Base-by-base conservation (phyloP, 371 early-diverging fungal genomes). In the Apophysomyces trapeziformis region DNA sequence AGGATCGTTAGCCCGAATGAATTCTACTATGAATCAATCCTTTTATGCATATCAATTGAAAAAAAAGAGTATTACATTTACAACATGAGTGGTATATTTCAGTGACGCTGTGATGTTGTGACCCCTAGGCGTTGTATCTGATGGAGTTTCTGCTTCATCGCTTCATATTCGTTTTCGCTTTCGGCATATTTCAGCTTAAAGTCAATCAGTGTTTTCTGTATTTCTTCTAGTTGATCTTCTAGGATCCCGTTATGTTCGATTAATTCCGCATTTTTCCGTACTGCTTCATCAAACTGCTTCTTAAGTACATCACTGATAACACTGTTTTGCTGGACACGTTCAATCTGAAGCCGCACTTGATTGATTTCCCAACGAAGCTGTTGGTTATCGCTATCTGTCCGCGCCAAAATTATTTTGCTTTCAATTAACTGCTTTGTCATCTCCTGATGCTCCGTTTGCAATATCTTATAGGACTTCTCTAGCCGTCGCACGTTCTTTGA, bases 111-210 rank as follows among this genome's bases (percentile, higher is more conserved):
- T 13, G 13, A 41, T 2, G 8, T 5, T 13, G 41, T 41, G 41
- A 2, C 5, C 8, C 41, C 41, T 8, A 41, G 41, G 41, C 41
- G 41, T 41, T 41, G 41, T 11, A 13, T 13, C 13, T 41, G 11
- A 41, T 8, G 13, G 56, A 87, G 71, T 64, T 87, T 84, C 58
- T 82, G 80, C 11, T 72, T 63, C 67, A 91, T 64, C 5, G 64
- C 58, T 45, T 85, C 88, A 41, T 88, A 72, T 47, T 87, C 85
- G 65, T 83, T 87, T 71, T 93, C 94, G 61, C 82, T 81, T 69
- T 92, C 89, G 7, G 89, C 92, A 61, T 87, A 89, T 66, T 85
- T 75, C 68, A 85, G 73, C 71, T 92, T 91, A 46, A 85, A 81
- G 66, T 82, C 85, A 8, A 88, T 77, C 61, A 95, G 61, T 58